Conservation (phyloP, 129 eudicot species). For the Daucus carota region DH1_v3.0 NC_030388.2:29932501-29933000, state of each 20-base stretch:
- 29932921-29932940: too few relatives aligned
- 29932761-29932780: background rate
- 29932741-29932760: background rate
- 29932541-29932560: conserved; percentile 79
- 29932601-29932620: conserved; percentile 9
- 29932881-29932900: too few relatives aligned
- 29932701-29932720: too few relatives aligned
- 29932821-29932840: background rate
- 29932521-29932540: conserved; percentile 80
- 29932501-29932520: conserved; percentile 70
- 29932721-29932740: too few relatives aligned
- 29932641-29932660: background rate
- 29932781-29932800: background rate
- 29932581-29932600: conserved; percentile 87
- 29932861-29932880: too few relatives aligned
- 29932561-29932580: conserved; percentile 88
- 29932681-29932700: too few relatives aligned
- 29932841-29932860: too few relatives aligned
- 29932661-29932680: background rate
- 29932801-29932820: background rate
- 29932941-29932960: too few relatives aligned
- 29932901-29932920: too few relatives aligned
- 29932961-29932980: too few relatives aligned
- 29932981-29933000: too few relatives aligned
- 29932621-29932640: background rate